phyloP scores from a whole-genome alignment of 495 filamentous ascomycete species.

The Talaromyces wortmannii region DNA sequence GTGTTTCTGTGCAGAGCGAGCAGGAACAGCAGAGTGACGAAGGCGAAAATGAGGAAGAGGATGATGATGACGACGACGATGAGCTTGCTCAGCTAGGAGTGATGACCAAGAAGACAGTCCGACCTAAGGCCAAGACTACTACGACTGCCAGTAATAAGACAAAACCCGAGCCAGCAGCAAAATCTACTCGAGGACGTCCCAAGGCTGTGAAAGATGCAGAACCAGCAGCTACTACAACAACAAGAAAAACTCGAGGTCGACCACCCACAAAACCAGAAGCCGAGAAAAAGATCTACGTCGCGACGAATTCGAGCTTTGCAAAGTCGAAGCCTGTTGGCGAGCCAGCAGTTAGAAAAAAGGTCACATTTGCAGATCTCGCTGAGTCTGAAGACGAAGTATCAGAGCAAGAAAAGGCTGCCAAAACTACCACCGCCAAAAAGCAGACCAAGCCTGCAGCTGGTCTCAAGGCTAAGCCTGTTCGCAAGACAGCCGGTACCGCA shows the following conservation, averaged over 20 bases:
- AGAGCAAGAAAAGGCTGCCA: constrained; percentile 12
- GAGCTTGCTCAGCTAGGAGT: constrained; percentile 19
- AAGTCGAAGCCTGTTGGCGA: constrained; percentile 32
- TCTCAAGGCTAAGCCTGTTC: constrained; percentile 41
- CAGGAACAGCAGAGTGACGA: constrained; percentile 8
- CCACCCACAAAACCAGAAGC: background rate
- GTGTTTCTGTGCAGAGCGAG: constrained; percentile 6
- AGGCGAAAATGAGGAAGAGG: constrained; percentile 5
- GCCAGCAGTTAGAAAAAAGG: constrained; percentile 44
- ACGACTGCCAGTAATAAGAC: constrained; percentile 3
- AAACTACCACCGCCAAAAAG: constrained; percentile 9
- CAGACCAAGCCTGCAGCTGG: constrained; percentile 18
- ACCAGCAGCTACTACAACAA: background rate
- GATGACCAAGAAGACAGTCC: constrained; percentile 26
- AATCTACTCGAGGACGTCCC: constrained; percentile 27
- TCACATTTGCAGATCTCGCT: constrained; percentile 42
- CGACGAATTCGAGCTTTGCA: constrained; percentile 17
- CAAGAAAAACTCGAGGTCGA: constrained; percentile 16
- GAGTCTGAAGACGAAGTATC: constrained; percentile 34
- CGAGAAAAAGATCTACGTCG: constrained; percentile 8
- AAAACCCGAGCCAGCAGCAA: constrained; percentile 14
- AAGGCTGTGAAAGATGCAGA: constrained; percentile 19
- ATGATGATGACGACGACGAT: constrained; percentile 13
- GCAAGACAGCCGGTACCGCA: constrained; percentile 26
- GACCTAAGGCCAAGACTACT: constrained; percentile 21